Evolutionary conservation across 1,284 basidiomycete species (phyloP).

Genomic region (Trametes versicolor): DNA sequence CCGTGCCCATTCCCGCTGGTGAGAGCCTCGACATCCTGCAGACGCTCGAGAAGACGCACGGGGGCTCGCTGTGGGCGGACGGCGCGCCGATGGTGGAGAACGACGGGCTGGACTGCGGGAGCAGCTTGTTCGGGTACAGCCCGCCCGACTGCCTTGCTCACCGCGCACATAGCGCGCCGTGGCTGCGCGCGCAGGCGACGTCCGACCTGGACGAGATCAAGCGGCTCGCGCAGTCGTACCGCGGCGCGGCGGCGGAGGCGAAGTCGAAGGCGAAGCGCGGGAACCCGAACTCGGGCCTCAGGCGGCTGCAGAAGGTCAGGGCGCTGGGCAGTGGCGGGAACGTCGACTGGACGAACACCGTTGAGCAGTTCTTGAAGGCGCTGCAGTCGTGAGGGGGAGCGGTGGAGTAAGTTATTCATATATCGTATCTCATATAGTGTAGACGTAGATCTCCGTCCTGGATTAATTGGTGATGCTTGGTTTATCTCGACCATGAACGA

Average conservation of each 20-base stretch:
- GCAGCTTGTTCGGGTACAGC: constrained; percentile 55
- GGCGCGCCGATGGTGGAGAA: constrained; percentile 60
- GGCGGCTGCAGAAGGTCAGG: constrained; percentile 35
- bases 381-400: constrained; percentile 14
- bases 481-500: too few species aligned
- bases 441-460: constrained; percentile 11
- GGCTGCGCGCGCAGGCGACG: constrained; percentile 80
- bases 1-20: constrained; percentile 83
- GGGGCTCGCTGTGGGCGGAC: constrained; percentile 69
- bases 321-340: constrained; percentile 36
- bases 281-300: constrained; percentile 24
- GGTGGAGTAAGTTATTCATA: constrained; percentile 26
- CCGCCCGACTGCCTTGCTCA: constrained; percentile 69
- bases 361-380: constrained; percentile 38
- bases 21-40: constrained; percentile 83
- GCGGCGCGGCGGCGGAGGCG: constrained; percentile 42
- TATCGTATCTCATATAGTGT: constrained; percentile 29
- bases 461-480: background rate
- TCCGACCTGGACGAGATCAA: constrained; percentile 73
- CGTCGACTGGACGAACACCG: constrained; percentile 39
- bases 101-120: constrained; percentile 32
- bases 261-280: constrained; percentile 25
- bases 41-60: constrained; percentile 72
- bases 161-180: constrained; percentile 67
- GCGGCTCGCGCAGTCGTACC: constrained; percentile 63